Base-by-base conservation (phyloP, 192 early-diverging fungal genomes). In the Rhizoclosmatium globosum region DNA sequence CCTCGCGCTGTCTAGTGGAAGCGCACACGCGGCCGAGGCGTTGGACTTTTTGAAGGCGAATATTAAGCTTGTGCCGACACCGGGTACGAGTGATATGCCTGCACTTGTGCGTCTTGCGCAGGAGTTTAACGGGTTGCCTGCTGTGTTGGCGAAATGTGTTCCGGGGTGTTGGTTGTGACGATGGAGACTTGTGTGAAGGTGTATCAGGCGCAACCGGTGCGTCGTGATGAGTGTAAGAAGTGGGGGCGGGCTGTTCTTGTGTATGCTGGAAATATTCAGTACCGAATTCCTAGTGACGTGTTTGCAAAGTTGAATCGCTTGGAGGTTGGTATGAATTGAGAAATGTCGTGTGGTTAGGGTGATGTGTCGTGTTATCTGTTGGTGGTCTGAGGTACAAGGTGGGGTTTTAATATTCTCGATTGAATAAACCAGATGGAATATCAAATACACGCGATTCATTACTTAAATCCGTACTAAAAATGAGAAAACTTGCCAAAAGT, bases 191-290 rank as follows among this genome's bases (percentile, higher is more conserved):
- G 93, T 65, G 91, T 88, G 59, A 79, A 89, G 7, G 73, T 92
- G 67, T 93, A 92, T 74, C 79, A 90, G 7, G 77, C 82, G 2
- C 81, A 87, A 50, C 92, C 90, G 61, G 83, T 83, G 47, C 43
- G 41, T 3, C 50, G 64, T 9, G 71, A 69, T 4, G 85, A 88
- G 59, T 76, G 93, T 60, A 89, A 89, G 66, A 84, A 87, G 41
- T 86, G 87, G 62, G 91, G 91, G n/a, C 87, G 92, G 57, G 85
- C 90, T 0, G 50, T 97, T 41, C 90, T 94, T 84, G 87, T 93
- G 69, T 95, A 94, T 91, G 92, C 92, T 1, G 94, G 96, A 6
- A 90, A 90, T 77, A 89, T 97, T 66, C 93, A 94, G 85, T 95
- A 94, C 85, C 83, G 93, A 13, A 93, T 97, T 82, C 93, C 96